Evolutionary conservation across 2,329 filamentous ascomycete genomes (phyloP).

Genomic region (Fusarium sp.): DNA sequence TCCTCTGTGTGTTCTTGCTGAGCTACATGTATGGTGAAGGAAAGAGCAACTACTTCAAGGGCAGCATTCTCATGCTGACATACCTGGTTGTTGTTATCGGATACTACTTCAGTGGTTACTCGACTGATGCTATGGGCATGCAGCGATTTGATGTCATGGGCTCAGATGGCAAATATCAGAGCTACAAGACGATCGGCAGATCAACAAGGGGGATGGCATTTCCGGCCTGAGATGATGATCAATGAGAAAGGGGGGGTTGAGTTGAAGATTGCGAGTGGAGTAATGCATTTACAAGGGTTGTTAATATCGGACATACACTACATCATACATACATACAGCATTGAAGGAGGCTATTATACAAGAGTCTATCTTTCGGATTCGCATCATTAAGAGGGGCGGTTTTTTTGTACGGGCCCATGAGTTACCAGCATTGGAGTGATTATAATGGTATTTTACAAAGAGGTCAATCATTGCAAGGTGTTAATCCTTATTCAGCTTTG

Average conservation of each 20-base stretch:
- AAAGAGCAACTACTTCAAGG: conserved; percentile 99
- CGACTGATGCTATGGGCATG: conserved; percentile 58
- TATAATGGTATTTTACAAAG: conserved; percentile 8
- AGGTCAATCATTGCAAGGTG: conserved; percentile 26
- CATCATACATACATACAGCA: conserved; percentile 21
- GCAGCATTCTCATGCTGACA: conserved; percentile 90
- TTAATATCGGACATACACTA: conserved; percentile 39
- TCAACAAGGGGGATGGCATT: conserved; percentile 52
- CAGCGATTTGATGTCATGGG: conserved; percentile 68
- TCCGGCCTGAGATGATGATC: conserved; percentile 28
- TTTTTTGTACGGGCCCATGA: conserved; percentile 4
- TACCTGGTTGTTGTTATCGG: conserved; percentile 93
- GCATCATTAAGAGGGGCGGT: conserved; percentile 12
- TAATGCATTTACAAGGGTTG: conserved; percentile 16
- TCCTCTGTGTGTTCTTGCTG: conserved; percentile 93
- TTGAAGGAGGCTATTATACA: conserved; percentile 17
- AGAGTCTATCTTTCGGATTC: conserved; percentile 24
- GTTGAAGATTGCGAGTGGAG: neutral
- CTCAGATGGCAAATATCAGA: conserved; percentile 62
- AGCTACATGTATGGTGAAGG: conserved; percentile 98
- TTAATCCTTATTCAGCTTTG: conserved; percentile 9
- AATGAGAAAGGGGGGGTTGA: neutral
- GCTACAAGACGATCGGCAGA: conserved; percentile 67
- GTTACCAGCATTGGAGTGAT: conserved; percentile 13
- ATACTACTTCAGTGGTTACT: conserved; percentile 83